Evolutionary conservation across 1,139 yeast species (phyloP).

Genomic region (Saccharomyces hybrid): DNA sequence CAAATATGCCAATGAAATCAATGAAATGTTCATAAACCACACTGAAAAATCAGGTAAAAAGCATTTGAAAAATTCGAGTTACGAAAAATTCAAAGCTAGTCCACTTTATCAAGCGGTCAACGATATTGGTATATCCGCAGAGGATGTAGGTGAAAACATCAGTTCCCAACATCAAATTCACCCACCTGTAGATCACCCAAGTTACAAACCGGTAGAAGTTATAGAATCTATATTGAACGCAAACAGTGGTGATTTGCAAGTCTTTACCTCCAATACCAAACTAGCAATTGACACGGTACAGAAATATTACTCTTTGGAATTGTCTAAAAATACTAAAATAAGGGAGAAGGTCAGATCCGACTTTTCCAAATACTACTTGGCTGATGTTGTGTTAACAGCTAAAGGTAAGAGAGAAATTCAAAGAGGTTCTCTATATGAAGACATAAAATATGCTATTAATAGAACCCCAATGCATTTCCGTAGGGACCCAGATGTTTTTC

Average conservation of each 20-base stretch:
- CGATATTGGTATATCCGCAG: slow-evolving; percentile 71
- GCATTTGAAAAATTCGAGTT: slow-evolving; percentile 65
- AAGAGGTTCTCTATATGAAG: slow-evolving; percentile 73
- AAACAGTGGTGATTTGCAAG: slow-evolving; percentile 39
- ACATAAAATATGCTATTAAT: slow-evolving; percentile 83
- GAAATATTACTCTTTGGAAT: slow-evolving; percentile 68
- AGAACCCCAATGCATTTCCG: slow-evolving; percentile 69
- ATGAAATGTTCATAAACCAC: slow-evolving; percentile 37
- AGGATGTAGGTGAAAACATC: slow-evolving; percentile 77
- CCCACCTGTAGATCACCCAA: slow-evolving; percentile 62
- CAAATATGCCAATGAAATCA: slow-evolving; percentile 66
- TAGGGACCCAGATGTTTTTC: slow-evolving; percentile 66
- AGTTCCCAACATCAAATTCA: slow-evolving; percentile 65
- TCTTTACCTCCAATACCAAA: slow-evolving; percentile 48
- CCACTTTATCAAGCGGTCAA: slow-evolving; percentile 60
- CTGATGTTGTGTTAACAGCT: slow-evolving; percentile 74
- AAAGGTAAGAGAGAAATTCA: slow-evolving; percentile 81
- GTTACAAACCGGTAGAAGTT: slow-evolving; percentile 55
- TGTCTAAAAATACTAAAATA: slow-evolving; percentile 73
- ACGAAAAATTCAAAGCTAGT: slow-evolving; percentile 68
- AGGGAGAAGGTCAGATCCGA: slow-evolving; percentile 68
- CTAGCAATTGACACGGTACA: slow-evolving; percentile 70
- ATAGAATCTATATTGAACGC: slow-evolving; percentile 47
- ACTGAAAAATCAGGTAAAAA: slow-evolving; percentile 39
- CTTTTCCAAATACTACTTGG: slow-evolving; percentile 58